Evolutionary conservation across 2,329 filamentous ascomycete species (phyloP), one percentile per base, ranked within the genome.

Genomic region (Monilinia aucupariae): DNA sequence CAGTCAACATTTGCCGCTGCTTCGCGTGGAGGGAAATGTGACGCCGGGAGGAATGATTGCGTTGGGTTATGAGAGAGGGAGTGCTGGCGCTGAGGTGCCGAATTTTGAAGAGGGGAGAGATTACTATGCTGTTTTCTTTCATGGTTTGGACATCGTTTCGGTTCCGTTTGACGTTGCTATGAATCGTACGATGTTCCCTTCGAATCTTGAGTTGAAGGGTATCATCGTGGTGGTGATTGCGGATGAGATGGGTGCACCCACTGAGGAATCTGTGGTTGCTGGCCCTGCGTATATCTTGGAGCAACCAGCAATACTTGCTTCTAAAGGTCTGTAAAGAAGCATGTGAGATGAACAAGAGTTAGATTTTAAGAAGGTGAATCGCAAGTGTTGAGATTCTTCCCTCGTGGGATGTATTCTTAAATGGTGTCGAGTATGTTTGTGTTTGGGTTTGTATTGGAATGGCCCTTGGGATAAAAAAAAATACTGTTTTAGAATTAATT

Each of bases 121-220:
- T 41, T 78, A 78, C 64, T 76, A 75, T 64, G 75, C 75, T 17
- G 76, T 78, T 34, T 78, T 75, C 69, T 78, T 76, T 70, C 76
- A 78, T 61, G 76, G 73, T 2, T 32, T 76, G 32, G 41, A 66
- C 25, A 76, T 76, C 47, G 67, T 75, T 49, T 75, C 74, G 15
- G 71, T 75, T 22, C 74, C 75, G 1, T 74, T 77, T 59, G 68
- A 78, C 54, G 74, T 72, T 0, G 67, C 64, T 27, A 69, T 67
- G 4, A 74, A 76, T 61, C 68, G 63, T 8, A 74, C 76, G 3
- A 72, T 68, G 0, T 75, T 78, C 52, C 76, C 76, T 10, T 64
- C 71, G 12, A 75, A 77, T 65, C 73, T 78, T 61, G 39, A 66
- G 20, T 69, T 73, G 15, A 74, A 73, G 64, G 76, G 76, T 4